These are phyloP conservation scores for Mesotaenium endlicherianum DNA, from an alignment of 139 green algal species.

Conservation along the genomic window DNA sequence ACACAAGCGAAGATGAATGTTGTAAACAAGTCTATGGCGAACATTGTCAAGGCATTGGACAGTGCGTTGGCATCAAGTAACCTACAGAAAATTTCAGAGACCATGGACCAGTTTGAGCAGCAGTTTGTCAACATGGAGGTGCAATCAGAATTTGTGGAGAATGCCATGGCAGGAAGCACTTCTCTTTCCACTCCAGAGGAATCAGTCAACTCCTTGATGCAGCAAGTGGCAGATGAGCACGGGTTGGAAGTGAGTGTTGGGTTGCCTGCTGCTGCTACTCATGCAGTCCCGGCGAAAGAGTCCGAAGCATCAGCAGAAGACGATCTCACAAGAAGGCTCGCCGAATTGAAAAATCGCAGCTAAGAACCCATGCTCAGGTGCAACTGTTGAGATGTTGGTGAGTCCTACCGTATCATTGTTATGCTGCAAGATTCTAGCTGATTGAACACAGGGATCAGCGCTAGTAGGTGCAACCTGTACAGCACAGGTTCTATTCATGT, in stretches of 20 bases:
- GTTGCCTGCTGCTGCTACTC: slow-evolving; percentile 63
- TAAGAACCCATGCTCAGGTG: too few species aligned
- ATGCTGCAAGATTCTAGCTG: too few species aligned
- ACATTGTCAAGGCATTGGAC: slow-evolving; percentile 92
- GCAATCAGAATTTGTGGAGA: slow-evolving; percentile 83
- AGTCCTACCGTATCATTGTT: too few species aligned
- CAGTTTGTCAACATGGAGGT: slow-evolving; percentile 97
- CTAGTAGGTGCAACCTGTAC: too few species aligned
- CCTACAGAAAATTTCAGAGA: slow-evolving; percentile 80
- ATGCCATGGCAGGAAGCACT: slow-evolving; percentile 84
- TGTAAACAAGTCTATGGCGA: slow-evolving; percentile 87
- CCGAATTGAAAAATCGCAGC: slow-evolving; percentile 31
- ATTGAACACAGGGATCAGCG: too few species aligned
- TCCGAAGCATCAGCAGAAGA: slow-evolving; percentile 30
- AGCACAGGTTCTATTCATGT: too few species aligned
- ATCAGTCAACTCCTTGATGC: slow-evolving; percentile 86
- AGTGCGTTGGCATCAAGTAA: slow-evolving; percentile 81
- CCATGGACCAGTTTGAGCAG: slow-evolving; percentile 93
- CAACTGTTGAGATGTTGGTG: too few species aligned
- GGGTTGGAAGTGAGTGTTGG: slow-evolving; percentile 72
- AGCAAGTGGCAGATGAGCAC: slow-evolving; percentile 82
- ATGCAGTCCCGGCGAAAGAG: slow-evolving; percentile 7
- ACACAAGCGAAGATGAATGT: slow-evolving; percentile 83
- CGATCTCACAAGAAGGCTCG: slow-evolving; percentile 75
- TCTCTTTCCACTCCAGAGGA: slow-evolving; percentile 88